phyloP scores from a whole-genome alignment of 176 grass and related monocot species.

The Oropetium thomaeum region DNA sequence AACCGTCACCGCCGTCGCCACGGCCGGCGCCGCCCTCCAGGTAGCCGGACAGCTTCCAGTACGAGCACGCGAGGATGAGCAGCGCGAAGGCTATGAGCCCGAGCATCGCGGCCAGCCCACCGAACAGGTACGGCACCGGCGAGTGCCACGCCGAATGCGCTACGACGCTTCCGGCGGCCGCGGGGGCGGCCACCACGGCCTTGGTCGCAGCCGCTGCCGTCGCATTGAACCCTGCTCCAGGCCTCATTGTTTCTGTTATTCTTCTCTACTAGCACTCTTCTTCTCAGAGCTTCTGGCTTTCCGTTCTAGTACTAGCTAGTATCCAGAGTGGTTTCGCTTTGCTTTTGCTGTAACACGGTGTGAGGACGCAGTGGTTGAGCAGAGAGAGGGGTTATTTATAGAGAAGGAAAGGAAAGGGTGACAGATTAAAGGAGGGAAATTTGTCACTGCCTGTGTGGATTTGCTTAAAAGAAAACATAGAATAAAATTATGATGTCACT shows the following conservation, averaged over 20 bases:
- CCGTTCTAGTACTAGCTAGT: constrained; percentile 8
- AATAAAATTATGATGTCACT: constrained; percentile 43
- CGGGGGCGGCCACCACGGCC: constrained; percentile 19
- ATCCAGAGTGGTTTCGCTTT: background rate
- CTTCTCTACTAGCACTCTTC: background rate
- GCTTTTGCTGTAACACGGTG: constrained; percentile 25
- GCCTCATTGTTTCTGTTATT: constrained; percentile 58
- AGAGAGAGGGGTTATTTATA: constrained; percentile 69
- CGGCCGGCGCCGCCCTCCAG: constrained; percentile 46
- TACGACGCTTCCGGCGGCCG: constrained; percentile 20
- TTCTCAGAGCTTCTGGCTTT: constrained; percentile 3
- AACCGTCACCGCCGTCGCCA: background rate
- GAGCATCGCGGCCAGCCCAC: constrained; percentile 84
- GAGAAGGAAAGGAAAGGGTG: background rate
- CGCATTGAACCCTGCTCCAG: constrained; percentile 61
- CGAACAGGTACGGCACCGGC: constrained; percentile 94
- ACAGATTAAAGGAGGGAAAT: constrained; percentile 17
- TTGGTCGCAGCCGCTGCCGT: constrained; percentile 43
- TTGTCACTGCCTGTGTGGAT: constrained; percentile 32
- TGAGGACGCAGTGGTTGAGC: constrained; percentile 14
- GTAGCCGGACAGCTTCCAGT: constrained; percentile 87
- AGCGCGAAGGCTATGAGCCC: constrained; percentile 90
- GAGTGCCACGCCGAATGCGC: constrained; percentile 87
- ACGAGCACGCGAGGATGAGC: constrained; percentile 92
- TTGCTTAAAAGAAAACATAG: constrained; percentile 19